A percentile compares a stretch with the other conserved stretches of the same genome.
phyloP scores from a whole-genome alignment of 1,284 basidiomycete genomes.

The Lignosus rhinocerotis region DNA sequence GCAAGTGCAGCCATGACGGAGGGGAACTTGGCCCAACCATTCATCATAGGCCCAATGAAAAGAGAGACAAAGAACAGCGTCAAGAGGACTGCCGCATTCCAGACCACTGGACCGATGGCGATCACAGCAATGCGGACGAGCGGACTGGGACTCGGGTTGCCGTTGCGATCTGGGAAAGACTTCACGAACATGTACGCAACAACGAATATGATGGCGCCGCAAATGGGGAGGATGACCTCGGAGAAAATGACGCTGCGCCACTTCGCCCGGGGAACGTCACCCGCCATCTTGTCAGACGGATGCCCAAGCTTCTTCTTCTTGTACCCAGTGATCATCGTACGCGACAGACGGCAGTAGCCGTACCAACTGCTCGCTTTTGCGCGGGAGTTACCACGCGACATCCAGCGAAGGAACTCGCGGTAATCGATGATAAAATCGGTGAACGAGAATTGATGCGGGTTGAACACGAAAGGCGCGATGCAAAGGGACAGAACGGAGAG shows the following conservation, averaged over 20 bases:
- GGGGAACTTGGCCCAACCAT: constrained; percentile 84
- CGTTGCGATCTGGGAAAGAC: constrained; percentile 78
- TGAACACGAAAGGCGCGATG: constrained; percentile 95
- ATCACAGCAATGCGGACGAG: constrained; percentile 91
- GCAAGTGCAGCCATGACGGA: constrained; percentile 89
- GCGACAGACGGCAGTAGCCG: constrained; percentile 92
- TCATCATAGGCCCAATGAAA: constrained; percentile 90
- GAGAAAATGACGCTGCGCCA: constrained; percentile 86
- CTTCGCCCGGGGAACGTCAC: constrained; percentile 87
- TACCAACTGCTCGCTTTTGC: constrained; percentile 98
- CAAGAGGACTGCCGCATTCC: constrained; percentile 90
- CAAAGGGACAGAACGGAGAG: constrained; percentile 88
- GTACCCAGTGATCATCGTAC: constrained; percentile 96
- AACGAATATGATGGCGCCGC: constrained; percentile 76
- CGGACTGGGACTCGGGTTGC: constrained; percentile 66
- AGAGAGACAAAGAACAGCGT: constrained; percentile 89
- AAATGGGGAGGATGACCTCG: constrained; percentile 85
- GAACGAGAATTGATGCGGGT: constrained; percentile 96
- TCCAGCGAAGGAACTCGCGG: constrained; percentile 95
- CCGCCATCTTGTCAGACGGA: constrained; percentile 92
- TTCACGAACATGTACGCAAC: constrained; percentile 91
- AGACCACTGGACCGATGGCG: constrained; percentile 91
- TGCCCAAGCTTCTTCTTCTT: constrained; percentile 98
- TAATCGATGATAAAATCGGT: constrained; percentile 97
- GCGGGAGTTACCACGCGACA: constrained; percentile 94